Evolutionary conservation across 345 rosid species (phyloP).

Genomic region (Streptanthus diversifolius): DNA sequence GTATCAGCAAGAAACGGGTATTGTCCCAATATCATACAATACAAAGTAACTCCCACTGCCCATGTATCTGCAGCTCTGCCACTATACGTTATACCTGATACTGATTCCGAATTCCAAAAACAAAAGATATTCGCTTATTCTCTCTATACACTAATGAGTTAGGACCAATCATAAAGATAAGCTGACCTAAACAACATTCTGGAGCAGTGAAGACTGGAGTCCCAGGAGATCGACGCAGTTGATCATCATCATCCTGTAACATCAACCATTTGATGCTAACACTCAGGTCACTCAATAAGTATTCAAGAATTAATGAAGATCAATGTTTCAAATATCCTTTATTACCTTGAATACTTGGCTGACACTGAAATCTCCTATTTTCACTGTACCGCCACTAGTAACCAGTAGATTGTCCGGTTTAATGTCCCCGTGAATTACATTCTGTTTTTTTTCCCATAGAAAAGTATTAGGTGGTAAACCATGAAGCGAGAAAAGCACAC

Average conservation of each 20-base stretch:
- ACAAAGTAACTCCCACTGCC: slow-evolving; percentile 95
- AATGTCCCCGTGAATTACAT: slow-evolving; percentile 93
- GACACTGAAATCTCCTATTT: slow-evolving; percentile 97
- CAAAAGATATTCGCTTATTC: neutral
- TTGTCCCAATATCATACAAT: slow-evolving; percentile 75
- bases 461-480: neutral
- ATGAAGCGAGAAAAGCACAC: neutral
- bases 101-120: neutral
- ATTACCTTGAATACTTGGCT: slow-evolving; percentile 97
- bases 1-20: slow-evolving; percentile 97
- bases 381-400: slow-evolving; percentile 67
- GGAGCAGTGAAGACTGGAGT: slow-evolving; percentile 99
- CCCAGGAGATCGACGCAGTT: slow-evolving; percentile 96
- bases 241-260: slow-evolving; percentile 82
- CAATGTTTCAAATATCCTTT: neutral
- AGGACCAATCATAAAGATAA: neutral
- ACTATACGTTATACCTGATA: slow-evolving; percentile 74
- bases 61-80: slow-evolving; percentile 96
- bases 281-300: neutral
- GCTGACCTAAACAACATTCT: slow-evolving; percentile 88
- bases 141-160: neutral
- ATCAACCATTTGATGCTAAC: slow-evolving; percentile 2
- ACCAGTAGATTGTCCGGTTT: slow-evolving; percentile 97
- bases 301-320: neutral
- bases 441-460: slow-evolving; percentile 43